Conservation (phyloP, 2,329 filamentous ascomycete genomes). For the Purpureocillium takamizusanense region DNA sequence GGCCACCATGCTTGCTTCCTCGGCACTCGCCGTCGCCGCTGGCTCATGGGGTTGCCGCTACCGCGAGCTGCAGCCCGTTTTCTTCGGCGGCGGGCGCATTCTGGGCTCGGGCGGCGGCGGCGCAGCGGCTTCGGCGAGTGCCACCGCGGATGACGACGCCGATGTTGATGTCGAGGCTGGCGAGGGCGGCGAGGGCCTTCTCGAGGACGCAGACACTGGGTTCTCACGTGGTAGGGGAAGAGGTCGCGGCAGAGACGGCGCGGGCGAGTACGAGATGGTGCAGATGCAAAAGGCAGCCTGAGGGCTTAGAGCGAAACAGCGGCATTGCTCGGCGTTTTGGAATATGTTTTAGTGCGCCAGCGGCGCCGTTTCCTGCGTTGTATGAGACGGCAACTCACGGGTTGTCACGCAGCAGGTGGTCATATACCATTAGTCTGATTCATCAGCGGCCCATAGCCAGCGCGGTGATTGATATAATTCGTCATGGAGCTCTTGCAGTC, state of each 20-base stretch:
- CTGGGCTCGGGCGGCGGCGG: slow-evolving; percentile 16
- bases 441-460: too few species aligned
- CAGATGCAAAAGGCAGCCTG: slow-evolving; percentile 28
- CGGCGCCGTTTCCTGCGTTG: too few species aligned
- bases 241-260: slow-evolving; percentile 44
- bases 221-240: slow-evolving; percentile 40
- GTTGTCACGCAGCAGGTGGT: too few species aligned
- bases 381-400: too few species aligned
- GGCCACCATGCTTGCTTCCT: slow-evolving; percentile 45
- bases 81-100: slow-evolving; percentile 58
- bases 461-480: too few species aligned
- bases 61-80: slow-evolving; percentile 80
- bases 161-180: slow-evolving; percentile 12
- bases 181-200: slow-evolving; percentile 28
- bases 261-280: slow-evolving; percentile 59
- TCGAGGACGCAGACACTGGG: slow-evolving; percentile 21
- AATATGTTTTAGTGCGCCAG: neutral
- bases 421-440: too few species aligned
- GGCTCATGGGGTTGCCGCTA: slow-evolving; percentile 90
- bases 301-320: too few species aligned
- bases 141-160: slow-evolving; percentile 8
- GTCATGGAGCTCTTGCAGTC: too few species aligned
- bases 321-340: slow-evolving; percentile 24
- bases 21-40: slow-evolving; percentile 41
- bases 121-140: slow-evolving; percentile 4